Evolutionary conservation across 2,329 filamentous ascomycete species (phyloP).

Genomic region (Claviceps sp.): DNA sequence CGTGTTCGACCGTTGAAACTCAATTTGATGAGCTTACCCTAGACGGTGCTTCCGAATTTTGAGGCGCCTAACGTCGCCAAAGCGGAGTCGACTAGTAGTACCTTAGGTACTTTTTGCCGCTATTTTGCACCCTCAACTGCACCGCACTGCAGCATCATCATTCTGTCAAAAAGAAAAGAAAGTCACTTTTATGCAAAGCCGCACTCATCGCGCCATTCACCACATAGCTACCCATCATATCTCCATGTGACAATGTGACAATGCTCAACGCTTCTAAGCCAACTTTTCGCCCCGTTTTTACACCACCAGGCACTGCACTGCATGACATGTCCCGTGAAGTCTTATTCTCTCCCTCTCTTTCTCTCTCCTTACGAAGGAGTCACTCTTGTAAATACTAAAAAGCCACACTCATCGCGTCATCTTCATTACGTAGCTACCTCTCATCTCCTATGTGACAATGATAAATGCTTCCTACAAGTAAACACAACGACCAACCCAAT

Average conservation of each 20-base stretch:
- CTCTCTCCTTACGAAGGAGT: background rate
- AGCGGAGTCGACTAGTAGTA: too few species aligned
- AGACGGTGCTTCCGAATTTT: background rate
- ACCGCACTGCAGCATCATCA: too few species aligned
- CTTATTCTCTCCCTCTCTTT: too few species aligned
- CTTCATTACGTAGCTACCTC: background rate
- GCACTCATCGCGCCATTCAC: background rate
- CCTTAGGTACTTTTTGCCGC: too few species aligned
- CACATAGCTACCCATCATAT: background rate
- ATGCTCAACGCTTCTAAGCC: background rate
- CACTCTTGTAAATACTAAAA: background rate
- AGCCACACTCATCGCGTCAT: background rate
- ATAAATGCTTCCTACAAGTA: slow-evolving; percentile 4
- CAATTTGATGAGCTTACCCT: background rate
- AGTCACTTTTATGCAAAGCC: background rate
- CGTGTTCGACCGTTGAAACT: background rate
- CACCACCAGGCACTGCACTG: too few species aligned
- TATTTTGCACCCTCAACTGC: too few species aligned
- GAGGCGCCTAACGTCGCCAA: too few species aligned
- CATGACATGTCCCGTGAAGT: too few species aligned
- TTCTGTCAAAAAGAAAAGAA: background rate
- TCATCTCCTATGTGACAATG: slow-evolving; percentile 3
- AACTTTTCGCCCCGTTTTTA: too few species aligned
- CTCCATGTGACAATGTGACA: slow-evolving; percentile 4
- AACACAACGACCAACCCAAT: background rate